A percentile compares a stretch with the other conserved stretches of the same genome.
Conservation (phyloP, 352 stramenopile species). For the Pythium rishiriense region DNA sequence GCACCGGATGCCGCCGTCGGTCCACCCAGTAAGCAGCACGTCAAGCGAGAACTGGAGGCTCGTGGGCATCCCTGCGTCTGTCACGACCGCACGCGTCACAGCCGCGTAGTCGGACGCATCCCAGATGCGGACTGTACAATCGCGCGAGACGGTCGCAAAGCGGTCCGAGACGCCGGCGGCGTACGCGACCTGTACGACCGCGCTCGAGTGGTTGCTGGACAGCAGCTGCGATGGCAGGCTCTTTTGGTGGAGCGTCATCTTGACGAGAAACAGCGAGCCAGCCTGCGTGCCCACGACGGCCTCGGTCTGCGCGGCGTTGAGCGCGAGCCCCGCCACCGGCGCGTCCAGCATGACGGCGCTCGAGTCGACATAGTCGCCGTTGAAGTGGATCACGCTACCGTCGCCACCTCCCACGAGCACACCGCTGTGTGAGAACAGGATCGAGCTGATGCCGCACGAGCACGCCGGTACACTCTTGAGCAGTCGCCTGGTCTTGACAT, state of each 20-base stretch:
- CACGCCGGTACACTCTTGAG: slow-evolving; percentile 76
- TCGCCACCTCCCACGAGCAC: slow-evolving; percentile 86
- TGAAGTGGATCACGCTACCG: slow-evolving; percentile 82
- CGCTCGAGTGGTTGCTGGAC: slow-evolving; percentile 83
- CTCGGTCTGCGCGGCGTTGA: slow-evolving; percentile 64
- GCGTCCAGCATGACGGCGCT: slow-evolving; percentile 71
- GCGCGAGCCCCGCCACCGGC: slow-evolving; percentile 47
- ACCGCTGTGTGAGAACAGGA: slow-evolving; percentile 45
- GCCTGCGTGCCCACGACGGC: slow-evolving; percentile 74
- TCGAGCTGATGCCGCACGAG: slow-evolving; percentile 73
- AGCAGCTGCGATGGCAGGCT: slow-evolving; percentile 40
- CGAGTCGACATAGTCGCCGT: slow-evolving; percentile 70
- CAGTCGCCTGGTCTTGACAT: slow-evolving; percentile 71
- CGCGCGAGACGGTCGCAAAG: slow-evolving; percentile 87
- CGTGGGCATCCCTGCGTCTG: slow-evolving; percentile 61
- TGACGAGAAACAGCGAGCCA: slow-evolving; percentile 77
- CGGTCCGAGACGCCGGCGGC: slow-evolving; percentile 73
- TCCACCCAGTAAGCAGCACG: slow-evolving; percentile 89
- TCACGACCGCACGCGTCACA: slow-evolving; percentile 50
- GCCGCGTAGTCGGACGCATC: slow-evolving; percentile 88
- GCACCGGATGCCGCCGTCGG: slow-evolving; percentile 85
- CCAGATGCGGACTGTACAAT: slow-evolving; percentile 91
- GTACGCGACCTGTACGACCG: slow-evolving; percentile 82
- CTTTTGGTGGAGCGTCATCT: slow-evolving; percentile 27
- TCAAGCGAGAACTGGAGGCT: slow-evolving; percentile 87